Evolutionary conservation across 495 filamentous ascomycete species (phyloP), one percentile per base, ranked within the genome.

Genomic region (Staphylotrichum tortipilum): DNA sequence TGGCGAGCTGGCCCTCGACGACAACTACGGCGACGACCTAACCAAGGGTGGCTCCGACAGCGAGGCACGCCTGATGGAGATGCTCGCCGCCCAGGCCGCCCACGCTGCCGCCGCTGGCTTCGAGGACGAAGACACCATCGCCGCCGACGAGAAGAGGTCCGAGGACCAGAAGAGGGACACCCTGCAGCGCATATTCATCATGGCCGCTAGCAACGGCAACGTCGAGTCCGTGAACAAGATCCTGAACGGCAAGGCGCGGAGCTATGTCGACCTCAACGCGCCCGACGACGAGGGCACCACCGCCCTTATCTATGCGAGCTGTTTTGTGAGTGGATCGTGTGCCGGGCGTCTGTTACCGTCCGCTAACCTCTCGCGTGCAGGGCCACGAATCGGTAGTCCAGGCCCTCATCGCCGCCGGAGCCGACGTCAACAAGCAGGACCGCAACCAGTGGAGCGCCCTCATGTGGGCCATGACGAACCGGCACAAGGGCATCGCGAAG

Each of bases 391-490:
- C 84, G 29, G 90, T 95, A 9, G 92, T 95, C 21, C 73, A 82
- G 38, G 82, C 84, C 28, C 80, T 99, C 30, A 74, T 99, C 28
- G 79, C 88, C 42, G 86, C 85, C 7, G 88, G 92, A 4, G 92
- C 87, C n/a, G 79, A 88, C 52, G 87, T 96, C 23, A 88, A 99
- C 65, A 81, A 84, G 60, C 92, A 96, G 68, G 92, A 99, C 63
- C 82, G 85, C 42, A 94, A 97, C 62, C 82, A 91, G 54, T 99
- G 92, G 92, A 99, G 88, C 63, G 84, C 92, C 15, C 71, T 99
- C 57, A 99, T 97, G 92, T 99, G 92, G 92, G 92, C 92, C 26
- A 97, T 96, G 88, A 97, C 92, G 33, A 99, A 97, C 63, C 75
- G 89, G 54, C 92, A 99, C 64, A 96, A 96, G 66, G 82, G 81